Percentiles rank a stretch among this genome's conserved stretches.
Evolutionary conservation across 768 basidiomycete genomes (phyloP).

Genomic region (Tylopilus plumbeoviolaceoides): DNA sequence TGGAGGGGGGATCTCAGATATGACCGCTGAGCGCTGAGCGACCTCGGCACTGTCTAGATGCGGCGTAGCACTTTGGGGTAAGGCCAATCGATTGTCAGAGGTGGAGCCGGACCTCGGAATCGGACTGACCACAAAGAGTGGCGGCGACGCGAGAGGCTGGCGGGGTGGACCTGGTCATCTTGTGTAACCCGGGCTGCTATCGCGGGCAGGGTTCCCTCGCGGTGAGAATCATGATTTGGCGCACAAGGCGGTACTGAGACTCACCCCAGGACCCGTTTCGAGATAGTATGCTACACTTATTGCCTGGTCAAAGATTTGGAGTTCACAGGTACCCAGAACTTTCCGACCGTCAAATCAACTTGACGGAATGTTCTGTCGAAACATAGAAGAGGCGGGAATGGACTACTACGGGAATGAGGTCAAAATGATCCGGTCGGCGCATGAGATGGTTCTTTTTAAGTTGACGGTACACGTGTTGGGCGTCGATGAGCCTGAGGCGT

Average conservation of each 20-base stretch:
- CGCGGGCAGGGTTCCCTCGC: not conserved
- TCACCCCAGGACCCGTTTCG: constrained; percentile 25
- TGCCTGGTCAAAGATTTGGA: constrained; percentile 25
- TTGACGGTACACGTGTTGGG: not conserved
- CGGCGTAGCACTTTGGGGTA: constrained; percentile 8
- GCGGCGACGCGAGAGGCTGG: constrained; percentile 24
- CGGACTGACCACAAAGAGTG: no score
- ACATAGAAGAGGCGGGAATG: constrained; percentile 30
- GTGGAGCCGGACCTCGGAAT: no score
- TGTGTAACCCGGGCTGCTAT: constrained; percentile 30
- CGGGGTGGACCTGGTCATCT: constrained; percentile 25
- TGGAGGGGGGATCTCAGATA: no score
- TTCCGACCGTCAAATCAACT: constrained; percentile 27
- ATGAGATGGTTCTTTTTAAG: constrained; percentile 23
- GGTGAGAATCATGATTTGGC: not conserved
- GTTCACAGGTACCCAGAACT: constrained; percentile 27
- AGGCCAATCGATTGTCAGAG: no score
- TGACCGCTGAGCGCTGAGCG: not conserved
- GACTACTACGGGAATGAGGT: constrained; percentile 29
- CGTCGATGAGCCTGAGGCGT: no score
- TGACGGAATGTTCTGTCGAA: constrained; percentile 26
- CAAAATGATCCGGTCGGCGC: constrained; percentile 27
- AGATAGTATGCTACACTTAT: constrained; percentile 19
- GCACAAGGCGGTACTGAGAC: not conserved
- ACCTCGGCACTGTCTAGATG: constrained; percentile 14